Conservation (phyloP, 768 basidiomycete genomes). For the Mycena albidolilacea region DNA sequence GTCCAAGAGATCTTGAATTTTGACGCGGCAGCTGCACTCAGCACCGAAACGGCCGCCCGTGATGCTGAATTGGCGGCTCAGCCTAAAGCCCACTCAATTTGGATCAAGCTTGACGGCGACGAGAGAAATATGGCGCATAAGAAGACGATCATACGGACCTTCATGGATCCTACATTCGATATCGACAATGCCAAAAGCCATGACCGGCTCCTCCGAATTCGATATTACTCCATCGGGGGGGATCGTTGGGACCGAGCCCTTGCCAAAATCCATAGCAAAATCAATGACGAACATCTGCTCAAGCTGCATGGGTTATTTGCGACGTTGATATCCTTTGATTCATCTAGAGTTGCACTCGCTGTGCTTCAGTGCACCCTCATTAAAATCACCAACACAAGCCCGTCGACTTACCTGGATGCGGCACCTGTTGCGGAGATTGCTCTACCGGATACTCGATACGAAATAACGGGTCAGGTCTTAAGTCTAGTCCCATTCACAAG, state of each 20-base stretch:
- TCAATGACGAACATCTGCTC: slow-evolving; percentile 15
- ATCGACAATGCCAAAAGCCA: too few species aligned
- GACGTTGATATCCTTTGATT: too few species aligned
- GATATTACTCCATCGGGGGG: slow-evolving; percentile 12
- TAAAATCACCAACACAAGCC: not conserved
- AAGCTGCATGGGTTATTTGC: not conserved
- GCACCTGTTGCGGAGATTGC: slow-evolving; percentile 15
- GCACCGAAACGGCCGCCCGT: not conserved
- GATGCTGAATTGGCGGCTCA: not conserved
- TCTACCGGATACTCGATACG: slow-evolving; percentile 16
- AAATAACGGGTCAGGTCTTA: slow-evolving; percentile 20
- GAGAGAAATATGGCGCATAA: slow-evolving; percentile 17
- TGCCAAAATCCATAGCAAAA: not conserved
- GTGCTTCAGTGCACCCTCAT: not conserved
- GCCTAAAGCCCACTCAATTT: not conserved
- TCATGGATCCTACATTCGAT: slow-evolving; percentile 12
- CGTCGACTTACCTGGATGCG: not conserved
- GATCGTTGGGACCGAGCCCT: slow-evolving; percentile 6
- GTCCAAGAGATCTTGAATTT: not conserved
- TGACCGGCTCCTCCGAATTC: slow-evolving; percentile 16
- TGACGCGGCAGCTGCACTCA: not conserved
- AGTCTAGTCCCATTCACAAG: not conserved
- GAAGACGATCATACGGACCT: slow-evolving; percentile 15
- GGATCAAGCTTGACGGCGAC: slow-evolving; percentile 12
- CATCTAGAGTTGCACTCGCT: too few species aligned